A percentile compares a stretch with the other conserved stretches of the same genome.
phyloP scores from a whole-genome alignment of 2,329 filamentous ascomycete genomes.

The Lachnellula subtilissima region DNA sequence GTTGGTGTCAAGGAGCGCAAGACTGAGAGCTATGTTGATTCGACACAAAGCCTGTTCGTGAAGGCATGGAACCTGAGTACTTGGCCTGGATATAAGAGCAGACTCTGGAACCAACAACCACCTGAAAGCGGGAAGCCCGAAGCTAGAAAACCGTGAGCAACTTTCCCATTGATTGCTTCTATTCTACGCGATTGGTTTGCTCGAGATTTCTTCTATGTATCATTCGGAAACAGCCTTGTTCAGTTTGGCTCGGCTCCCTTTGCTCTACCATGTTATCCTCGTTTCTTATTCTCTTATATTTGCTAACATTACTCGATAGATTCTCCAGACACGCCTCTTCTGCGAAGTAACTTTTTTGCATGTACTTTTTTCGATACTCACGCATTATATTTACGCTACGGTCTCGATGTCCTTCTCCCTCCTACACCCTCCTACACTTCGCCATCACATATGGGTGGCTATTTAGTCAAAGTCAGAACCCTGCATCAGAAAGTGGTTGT shows the following conservation, averaged over 20 bases:
- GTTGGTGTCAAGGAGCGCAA: slow-evolving; percentile 66
- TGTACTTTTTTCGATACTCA: no score
- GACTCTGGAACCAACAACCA: slow-evolving; percentile 32
- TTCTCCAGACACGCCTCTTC: background rate
- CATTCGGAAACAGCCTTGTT: background rate
- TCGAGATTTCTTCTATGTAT: background rate
- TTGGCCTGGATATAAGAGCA: slow-evolving; percentile 33
- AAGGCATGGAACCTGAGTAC: slow-evolving; percentile 58
- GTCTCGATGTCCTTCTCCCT: background rate
- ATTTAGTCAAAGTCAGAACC: background rate
- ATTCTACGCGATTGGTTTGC: background rate
- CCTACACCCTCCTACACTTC: no score
- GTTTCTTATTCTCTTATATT: background rate
- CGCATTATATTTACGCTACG: background rate
- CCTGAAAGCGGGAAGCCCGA: slow-evolving; percentile 23
- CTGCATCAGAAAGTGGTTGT: background rate
- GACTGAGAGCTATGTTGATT: slow-evolving; percentile 67
- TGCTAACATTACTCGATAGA: background rate
- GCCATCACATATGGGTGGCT: background rate
- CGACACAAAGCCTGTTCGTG: slow-evolving; percentile 64
- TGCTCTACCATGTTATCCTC: no score
- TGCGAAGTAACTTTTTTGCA: background rate
- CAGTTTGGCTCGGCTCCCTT: background rate
- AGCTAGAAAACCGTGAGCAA: slow-evolving; percentile 27
- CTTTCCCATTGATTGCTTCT: background rate